phyloP scores from a whole-genome alignment of 2,329 filamentous ascomycete genomes.

The Mycocentrospora acerina region DNA sequence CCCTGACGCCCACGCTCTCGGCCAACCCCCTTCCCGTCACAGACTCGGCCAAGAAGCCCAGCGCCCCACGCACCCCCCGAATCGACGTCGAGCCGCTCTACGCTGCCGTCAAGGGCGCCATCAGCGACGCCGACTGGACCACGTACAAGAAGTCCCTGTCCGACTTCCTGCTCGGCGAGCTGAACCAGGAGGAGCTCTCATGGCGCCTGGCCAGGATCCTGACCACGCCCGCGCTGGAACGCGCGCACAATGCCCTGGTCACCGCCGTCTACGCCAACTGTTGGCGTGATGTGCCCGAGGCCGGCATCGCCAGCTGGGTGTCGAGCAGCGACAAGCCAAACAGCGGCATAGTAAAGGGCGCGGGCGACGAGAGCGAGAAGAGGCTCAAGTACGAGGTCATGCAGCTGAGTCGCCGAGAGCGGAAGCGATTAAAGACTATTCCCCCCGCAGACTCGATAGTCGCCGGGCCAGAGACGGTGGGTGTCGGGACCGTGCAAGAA shows the following conservation, averaged over 20 bases:
- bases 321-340: slow-evolving; percentile 71
- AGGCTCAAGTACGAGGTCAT: slow-evolving; percentile 65
- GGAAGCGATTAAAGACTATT: slow-evolving; percentile 59
- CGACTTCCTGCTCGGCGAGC: slow-evolving; percentile 60
- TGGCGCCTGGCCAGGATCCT: slow-evolving; percentile 59
- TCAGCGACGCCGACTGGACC: slow-evolving; percentile 59
- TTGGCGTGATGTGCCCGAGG: slow-evolving; percentile 60
- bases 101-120: slow-evolving; percentile 59
- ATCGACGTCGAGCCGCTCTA: slow-evolving; percentile 66
- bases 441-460: slow-evolving; percentile 41
- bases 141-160: slow-evolving; percentile 61
- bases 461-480: slow-evolving; percentile 6
- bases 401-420: slow-evolving; percentile 61
- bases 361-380: slow-evolving; percentile 63
- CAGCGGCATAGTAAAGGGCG: slow-evolving; percentile 67
- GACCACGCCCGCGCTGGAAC: slow-evolving; percentile 54
- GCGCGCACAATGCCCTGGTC: slow-evolving; percentile 64
- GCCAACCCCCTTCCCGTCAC: slow-evolving; percentile 37
- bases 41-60: slow-evolving; percentile 47
- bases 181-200: slow-evolving; percentile 63
- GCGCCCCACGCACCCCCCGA: slow-evolving; percentile 56
- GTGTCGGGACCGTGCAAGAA: slow-evolving; percentile 26
- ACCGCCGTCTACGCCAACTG: slow-evolving; percentile 61
- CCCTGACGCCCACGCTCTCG: slow-evolving; percentile 37
- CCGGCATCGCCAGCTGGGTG: slow-evolving; percentile 65